Evolutionary conservation across 495 filamentous ascomycete genomes (phyloP).

Genomic region (Neurospora sp.): DNA sequence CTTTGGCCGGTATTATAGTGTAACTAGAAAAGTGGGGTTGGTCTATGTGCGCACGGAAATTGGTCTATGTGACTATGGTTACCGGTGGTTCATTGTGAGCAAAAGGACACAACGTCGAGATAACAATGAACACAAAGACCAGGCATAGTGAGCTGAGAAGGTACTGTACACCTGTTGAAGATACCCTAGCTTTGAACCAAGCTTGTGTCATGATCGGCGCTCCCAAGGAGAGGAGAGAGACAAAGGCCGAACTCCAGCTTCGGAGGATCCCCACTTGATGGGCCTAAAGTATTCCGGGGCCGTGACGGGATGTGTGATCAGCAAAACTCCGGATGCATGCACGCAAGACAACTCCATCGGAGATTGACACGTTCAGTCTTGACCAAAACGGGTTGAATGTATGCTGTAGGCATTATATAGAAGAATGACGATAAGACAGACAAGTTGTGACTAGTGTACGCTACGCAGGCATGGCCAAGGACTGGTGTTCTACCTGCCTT

Average conservation of each 20-base stretch:
- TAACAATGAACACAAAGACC: neutral
- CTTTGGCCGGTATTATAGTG: too few species aligned
- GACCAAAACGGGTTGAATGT: neutral
- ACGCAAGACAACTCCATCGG: neutral
- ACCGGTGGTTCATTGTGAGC: neutral
- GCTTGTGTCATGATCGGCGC: neutral
- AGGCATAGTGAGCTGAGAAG: neutral
- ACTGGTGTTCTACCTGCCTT: neutral
- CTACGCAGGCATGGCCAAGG: neutral
- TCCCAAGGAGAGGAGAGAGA: neutral
- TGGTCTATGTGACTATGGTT: too few species aligned
- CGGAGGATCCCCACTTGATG: neutral
- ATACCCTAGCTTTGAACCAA: neutral
- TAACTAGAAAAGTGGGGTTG: too few species aligned
- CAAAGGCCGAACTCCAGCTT: neutral
- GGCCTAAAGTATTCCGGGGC: neutral
- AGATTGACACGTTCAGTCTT: neutral
- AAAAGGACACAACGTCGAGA: neutral
- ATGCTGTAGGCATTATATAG: neutral
- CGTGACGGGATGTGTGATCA: neutral
- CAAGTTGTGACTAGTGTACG: neutral
- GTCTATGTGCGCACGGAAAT: too few species aligned
- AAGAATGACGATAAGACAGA: neutral
- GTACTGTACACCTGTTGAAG: neutral
- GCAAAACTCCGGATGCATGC: neutral